Percentiles rank a stretch among this genome's conserved stretches.
Conservation (phyloP, 176 grass and related monocot species). For the Bromus sterilis region DNA sequence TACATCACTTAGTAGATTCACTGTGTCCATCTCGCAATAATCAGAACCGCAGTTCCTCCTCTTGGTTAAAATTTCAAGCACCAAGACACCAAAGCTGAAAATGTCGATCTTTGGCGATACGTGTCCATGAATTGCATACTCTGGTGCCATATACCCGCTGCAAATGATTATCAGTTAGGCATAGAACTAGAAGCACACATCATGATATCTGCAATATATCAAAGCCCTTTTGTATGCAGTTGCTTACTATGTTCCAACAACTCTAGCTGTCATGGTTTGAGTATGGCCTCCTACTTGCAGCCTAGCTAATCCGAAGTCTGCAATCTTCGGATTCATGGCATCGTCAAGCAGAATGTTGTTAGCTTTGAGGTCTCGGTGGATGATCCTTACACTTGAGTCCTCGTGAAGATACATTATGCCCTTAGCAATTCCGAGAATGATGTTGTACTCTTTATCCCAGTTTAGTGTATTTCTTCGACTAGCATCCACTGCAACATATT, state of each 20-base stretch:
- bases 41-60: constrained; percentile 15
- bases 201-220: neutral
- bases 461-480: constrained; percentile 5
- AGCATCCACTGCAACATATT: neutral
- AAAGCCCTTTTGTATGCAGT: neutral
- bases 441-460: constrained; percentile 23
- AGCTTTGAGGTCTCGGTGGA: constrained; percentile 39
- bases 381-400: constrained; percentile 39
- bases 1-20: constrained; percentile 37
- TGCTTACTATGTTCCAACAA: constrained; percentile 41
- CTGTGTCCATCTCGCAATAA: neutral
- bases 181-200: neutral
- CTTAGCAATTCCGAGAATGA: constrained; percentile 36
- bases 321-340: constrained; percentile 36
- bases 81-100: constrained; percentile 50
- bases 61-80: constrained; percentile 41
- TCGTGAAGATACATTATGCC: constrained; percentile 45
- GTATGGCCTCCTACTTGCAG: constrained; percentile 16
- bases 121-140: constrained; percentile 19
- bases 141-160: constrained; percentile 38
- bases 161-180: neutral
- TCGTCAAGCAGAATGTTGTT: constrained; percentile 31
- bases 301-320: constrained; percentile 31
- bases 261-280: constrained; percentile 7
- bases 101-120: constrained; percentile 42